Evolutionary conservation across 208 protist species (phyloP).

Genomic region (Acanthamoeba royreba): DNA sequence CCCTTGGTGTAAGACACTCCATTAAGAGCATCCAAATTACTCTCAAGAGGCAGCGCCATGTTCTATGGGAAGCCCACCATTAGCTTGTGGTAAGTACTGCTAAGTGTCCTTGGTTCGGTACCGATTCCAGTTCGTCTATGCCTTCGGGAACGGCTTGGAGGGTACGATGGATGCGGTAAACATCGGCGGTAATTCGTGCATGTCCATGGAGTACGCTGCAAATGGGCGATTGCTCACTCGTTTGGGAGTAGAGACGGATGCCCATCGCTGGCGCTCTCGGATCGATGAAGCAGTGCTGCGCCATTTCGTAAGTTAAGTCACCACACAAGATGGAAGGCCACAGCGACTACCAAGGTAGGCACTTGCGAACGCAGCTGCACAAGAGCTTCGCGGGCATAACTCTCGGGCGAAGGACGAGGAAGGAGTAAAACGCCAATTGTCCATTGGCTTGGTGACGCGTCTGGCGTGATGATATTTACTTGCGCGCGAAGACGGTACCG

Average conservation of each 20-base stretch:
- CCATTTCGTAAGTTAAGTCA: neutral
- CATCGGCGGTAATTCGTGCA: neutral
- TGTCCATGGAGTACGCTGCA: neutral
- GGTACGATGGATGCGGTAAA: neutral
- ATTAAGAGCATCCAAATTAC: constrained; percentile 87
- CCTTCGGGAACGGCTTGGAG: neutral
- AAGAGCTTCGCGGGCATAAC: neutral
- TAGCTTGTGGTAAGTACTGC: neutral
- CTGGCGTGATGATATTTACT: neutral
- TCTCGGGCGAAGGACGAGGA: too few relatives aligned
- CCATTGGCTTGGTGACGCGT: neutral
- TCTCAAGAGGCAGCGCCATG: constrained; percentile 75
- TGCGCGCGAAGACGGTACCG: neutral
- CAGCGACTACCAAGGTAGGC: neutral
- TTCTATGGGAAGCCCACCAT: neutral
- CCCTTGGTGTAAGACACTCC: constrained; percentile 93
- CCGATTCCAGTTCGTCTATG: neutral
- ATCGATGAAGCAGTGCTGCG: neutral
- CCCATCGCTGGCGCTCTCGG: neutral
- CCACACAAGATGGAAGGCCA: neutral
- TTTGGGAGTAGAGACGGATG: neutral
- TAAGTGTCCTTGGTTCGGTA: neutral
- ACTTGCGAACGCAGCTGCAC: neutral
- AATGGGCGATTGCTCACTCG: neutral
- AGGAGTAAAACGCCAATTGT: neutral